Base-by-base conservation (phyloP, 768 basidiomycete genomes). In the Termitomyces sp. region DNA sequence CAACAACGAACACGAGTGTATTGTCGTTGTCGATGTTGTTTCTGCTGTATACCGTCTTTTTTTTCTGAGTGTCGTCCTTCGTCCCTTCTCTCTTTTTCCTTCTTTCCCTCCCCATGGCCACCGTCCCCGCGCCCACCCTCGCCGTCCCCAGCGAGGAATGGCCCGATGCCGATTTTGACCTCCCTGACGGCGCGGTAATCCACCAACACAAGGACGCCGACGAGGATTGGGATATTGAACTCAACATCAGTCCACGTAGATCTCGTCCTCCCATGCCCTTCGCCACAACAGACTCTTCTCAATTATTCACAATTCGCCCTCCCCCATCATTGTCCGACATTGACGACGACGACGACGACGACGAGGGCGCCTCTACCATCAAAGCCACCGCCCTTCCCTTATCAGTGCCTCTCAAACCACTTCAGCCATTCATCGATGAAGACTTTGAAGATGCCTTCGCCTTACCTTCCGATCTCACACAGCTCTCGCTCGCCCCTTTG, bases 361-460 rank as follows among this genome's bases (percentile, higher is more conserved):
- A 89, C 34, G 90, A 90, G 67, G 90, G 89, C 43, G 81, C 89
- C 7, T 92, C 90, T 10, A 93, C 91, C 34, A 92, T 92, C 72
- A 93, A 92, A 69, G 83, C 84, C 52, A 74, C 82, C 16, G 79
- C 79, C 26, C 75, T 85, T 26, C 75, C 75, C 53, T 74, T 76
- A 57, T 61, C 73, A 57, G 61, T 71, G 37, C 59, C 69, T 57
- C 74, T 69, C 13, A 60, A 64, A 36, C 68, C 71, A 16, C 68
- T 70, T 16, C 72, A 78, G 37, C 67, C 71, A 27, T 72, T 79
- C 55, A 78, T 83, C 58, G 86, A 87, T 54, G 90, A 92, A 61
- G 92, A 94, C 64, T 85, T 92, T 60, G 92, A 94, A 70, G 86
- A 87, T 61, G 92, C 80, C 53, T 92, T 94, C 67, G 82, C 85